Conservation (phyloP, 441 rosid genomes). For the Croton setiger region DNA sequence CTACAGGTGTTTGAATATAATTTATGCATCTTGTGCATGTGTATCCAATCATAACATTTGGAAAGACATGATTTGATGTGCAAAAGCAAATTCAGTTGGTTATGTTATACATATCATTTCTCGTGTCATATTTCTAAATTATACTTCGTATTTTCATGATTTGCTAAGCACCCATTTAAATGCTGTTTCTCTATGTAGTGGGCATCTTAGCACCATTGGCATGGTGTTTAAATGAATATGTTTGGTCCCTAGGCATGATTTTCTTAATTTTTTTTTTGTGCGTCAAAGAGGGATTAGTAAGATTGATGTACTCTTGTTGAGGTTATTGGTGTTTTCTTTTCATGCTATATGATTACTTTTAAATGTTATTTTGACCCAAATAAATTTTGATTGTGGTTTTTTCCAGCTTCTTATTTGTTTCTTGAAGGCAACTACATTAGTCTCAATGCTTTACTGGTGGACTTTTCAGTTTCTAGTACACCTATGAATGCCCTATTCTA, state of each 20-base stretch:
- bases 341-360: not conserved
- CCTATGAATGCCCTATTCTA: not conserved
- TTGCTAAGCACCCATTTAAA: slow-evolving; percentile 4
- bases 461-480: not conserved
- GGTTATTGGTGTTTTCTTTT: not conserved
- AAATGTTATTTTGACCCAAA: slow-evolving; percentile 1
- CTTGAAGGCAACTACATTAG: not conserved
- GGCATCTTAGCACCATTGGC: not conserved
- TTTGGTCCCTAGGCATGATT: not conserved
- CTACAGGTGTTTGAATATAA: not conserved
- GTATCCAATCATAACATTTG: not conserved
- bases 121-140: not conserved
- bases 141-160: not conserved
- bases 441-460: not conserved
- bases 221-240: not conserved
- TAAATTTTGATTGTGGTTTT: not conserved
- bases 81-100: slow-evolving; percentile 1
- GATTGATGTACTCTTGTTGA: not conserved
- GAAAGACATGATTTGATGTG: not conserved
- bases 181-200: not conserved
- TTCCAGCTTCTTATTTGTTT: slow-evolving; percentile 8
- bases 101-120: not conserved
- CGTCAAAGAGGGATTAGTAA: not conserved
- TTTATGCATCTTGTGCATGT: not conserved
- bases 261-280: not conserved